Conservation (phyloP, 148 eudicot species). For the Fallopia convolvulus region DNA sequence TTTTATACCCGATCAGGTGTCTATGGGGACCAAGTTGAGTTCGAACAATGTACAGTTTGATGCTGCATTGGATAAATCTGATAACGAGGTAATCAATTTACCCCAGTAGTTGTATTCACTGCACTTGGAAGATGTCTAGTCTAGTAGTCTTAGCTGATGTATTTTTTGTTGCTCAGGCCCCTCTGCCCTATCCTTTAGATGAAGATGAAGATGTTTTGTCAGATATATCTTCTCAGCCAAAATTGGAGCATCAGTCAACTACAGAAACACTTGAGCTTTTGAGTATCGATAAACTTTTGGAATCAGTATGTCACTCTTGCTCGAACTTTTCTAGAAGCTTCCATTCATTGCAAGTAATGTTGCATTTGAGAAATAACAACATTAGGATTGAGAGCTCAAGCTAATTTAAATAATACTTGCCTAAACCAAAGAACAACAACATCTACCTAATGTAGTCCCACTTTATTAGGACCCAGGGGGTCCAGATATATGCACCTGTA, state of each 20-base stretch:
- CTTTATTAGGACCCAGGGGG: too few species aligned
- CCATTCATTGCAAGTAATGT: not conserved
- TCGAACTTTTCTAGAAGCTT: not conserved
- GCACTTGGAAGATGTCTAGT: not conserved
- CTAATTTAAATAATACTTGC: not conserved
- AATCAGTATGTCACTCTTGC: constrained; percentile 52
- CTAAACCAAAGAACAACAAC: not conserved
- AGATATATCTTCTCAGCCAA: constrained; percentile 28
- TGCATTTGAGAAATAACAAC: not conserved
- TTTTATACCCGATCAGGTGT: constrained; percentile 78
- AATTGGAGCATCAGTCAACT: constrained; percentile 30
- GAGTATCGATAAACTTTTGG: constrained; percentile 74
- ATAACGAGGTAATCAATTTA: constrained; percentile 46
- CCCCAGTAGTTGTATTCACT: not conserved
- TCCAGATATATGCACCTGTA: too few species aligned
- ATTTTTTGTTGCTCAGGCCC: constrained; percentile 30
- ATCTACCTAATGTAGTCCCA: too few species aligned
- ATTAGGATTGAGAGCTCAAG: not conserved
- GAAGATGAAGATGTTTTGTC: constrained; percentile 49
- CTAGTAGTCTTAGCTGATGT: constrained; percentile 8
- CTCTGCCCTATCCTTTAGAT: constrained; percentile 35
- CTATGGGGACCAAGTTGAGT: constrained; percentile 41
- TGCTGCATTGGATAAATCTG: constrained; percentile 28
- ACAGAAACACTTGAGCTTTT: constrained; percentile 37
- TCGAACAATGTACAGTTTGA: constrained; percentile 23